A percentile compares a stretch with the other conserved stretches of the same genome.
Conservation (phyloP, 2,329 filamentous ascomycete species). For the Microcyclospora tardicrescens region DNA sequence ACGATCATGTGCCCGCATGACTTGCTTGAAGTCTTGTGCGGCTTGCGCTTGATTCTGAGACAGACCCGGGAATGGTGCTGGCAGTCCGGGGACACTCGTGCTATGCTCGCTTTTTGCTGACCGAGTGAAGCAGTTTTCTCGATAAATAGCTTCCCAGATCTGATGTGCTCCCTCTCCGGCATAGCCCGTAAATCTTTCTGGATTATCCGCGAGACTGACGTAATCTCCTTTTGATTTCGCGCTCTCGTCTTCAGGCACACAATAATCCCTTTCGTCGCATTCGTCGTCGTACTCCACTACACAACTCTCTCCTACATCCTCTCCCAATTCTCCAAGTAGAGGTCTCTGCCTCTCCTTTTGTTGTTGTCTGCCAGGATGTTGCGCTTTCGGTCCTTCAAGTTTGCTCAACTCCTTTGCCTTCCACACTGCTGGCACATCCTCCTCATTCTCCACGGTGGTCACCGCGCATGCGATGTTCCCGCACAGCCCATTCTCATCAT, state of each 20-base stretch:
- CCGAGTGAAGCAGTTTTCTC: slow-evolving; percentile 82
- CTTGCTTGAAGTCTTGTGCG: slow-evolving; percentile 46
- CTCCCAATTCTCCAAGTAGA: slow-evolving; percentile 69
- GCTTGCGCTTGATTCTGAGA: slow-evolving; percentile 38
- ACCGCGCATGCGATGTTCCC: slow-evolving; percentile 95
- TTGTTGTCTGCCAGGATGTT: slow-evolving; percentile 65
- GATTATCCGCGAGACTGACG: slow-evolving; percentile 84
- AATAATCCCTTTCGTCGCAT: slow-evolving; percentile 93
- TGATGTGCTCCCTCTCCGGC: slow-evolving; percentile 70
- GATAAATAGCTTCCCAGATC: slow-evolving; percentile 94
- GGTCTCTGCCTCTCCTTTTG: slow-evolving; percentile 62
- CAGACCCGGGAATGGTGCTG: slow-evolving; percentile 22
- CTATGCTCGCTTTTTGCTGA: slow-evolving; percentile 17
- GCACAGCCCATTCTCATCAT: slow-evolving; percentile 84
- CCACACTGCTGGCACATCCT: slow-evolving; percentile 87
- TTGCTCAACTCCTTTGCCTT: slow-evolving; percentile 83
- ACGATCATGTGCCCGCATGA: slow-evolving; percentile 48
- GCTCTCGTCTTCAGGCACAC: slow-evolving; percentile 87
- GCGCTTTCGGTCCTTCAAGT: slow-evolving; percentile 78
- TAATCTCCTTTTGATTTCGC: slow-evolving; percentile 83
- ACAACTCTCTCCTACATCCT: slow-evolving; percentile 83
- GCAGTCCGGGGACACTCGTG: slow-evolving; percentile 10
- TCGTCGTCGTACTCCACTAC: slow-evolving; percentile 96
- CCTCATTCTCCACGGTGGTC: slow-evolving; percentile 86
- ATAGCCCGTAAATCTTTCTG: slow-evolving; percentile 92